Evolutionary conservation across 148 eudicot genomes (phyloP), one percentile per base, ranked within the genome.

Genomic region (Rhododendron molle): DNA sequence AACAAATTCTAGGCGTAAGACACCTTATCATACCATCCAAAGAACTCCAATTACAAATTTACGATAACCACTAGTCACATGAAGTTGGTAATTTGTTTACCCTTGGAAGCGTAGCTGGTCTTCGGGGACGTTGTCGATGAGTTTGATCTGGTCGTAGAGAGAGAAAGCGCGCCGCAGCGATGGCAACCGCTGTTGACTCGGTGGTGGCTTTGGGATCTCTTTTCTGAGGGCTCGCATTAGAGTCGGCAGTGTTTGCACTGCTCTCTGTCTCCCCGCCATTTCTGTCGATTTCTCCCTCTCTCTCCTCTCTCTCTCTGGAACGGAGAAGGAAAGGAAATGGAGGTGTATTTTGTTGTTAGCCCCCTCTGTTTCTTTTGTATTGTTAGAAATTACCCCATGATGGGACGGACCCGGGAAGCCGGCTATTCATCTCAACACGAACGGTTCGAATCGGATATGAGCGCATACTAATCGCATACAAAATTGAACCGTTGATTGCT

Each of bases 101-200:
- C 90, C 91, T 90, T 97, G 96, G 85, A 97, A 97, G 81, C 95
- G 97, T 60, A 97, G 92, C 85, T 97, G 98, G 86, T 95, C 99
- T 43, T 95, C 96, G 34, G 99, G 97, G 67, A 96, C 92, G 49
- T 96, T 90, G 76, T 93, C 94, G 87, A 95, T 95, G 87, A 97
- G 96, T 83, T 97, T 97, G 88, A 97, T 93, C 88, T 97, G 98
- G 90, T 97, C 98, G 86, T 95, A 97, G 60, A 95, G 92, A 81
- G 99, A 97, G 87, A 97, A 97, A 71, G 98, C 94, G 76, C 99
- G 93, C 14, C 99, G 90, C 34, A 95, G 92, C 2, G 99, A 97
- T 0, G 98, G 98, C 56, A 97, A 85, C 2, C 91, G 96, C 30
- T 74, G 90, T 10, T 69, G 85, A 13, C 26, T 67, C 43, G 83